These are phyloP conservation scores for Colletotrichum siamense DNA, from an alignment of 2,329 filamentous ascomycete genomes.

Conservation along the genomic window DNA sequence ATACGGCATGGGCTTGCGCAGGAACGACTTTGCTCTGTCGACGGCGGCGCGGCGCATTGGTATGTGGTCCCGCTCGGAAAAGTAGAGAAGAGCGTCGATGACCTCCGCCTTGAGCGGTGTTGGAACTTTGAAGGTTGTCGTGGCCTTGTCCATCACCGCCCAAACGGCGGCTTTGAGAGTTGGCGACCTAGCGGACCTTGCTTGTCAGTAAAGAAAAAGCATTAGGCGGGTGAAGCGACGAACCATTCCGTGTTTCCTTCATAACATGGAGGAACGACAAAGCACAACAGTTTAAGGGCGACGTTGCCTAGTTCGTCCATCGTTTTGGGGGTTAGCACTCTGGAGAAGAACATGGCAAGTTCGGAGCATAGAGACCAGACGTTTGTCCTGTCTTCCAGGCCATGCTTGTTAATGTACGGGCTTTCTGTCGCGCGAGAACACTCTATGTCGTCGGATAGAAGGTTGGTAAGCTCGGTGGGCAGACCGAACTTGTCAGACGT, in stretches of 20 bases:
- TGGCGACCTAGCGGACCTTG: slow-evolving; percentile 22
- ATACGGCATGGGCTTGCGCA: slow-evolving; percentile 34
- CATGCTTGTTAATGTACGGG: slow-evolving; percentile 18
- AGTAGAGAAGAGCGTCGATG: slow-evolving; percentile 34
- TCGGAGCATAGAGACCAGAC: slow-evolving; percentile 26
- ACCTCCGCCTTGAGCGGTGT: slow-evolving; percentile 21
- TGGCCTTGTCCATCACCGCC: slow-evolving; percentile 27
- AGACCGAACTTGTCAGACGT: slow-evolving; percentile 29
- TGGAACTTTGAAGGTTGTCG: slow-evolving; percentile 16
- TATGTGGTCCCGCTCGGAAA: slow-evolving; percentile 34
- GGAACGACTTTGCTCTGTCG: slow-evolving; percentile 26
- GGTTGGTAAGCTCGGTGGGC: slow-evolving; percentile 17
- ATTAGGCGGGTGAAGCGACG: background rate
- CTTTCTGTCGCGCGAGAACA: slow-evolving; percentile 3
- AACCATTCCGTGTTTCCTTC: slow-evolving; percentile 37
- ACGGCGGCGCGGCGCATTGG: slow-evolving; percentile 28
- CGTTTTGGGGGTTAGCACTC: slow-evolving; percentile 8
- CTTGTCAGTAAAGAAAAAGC: background rate
- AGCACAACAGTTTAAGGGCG: slow-evolving; percentile 30
- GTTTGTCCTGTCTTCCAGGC: slow-evolving; percentile 23
- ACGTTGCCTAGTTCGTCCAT: slow-evolving; percentile 24
- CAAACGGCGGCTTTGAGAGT: slow-evolving; percentile 30
- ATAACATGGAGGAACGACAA: slow-evolving; percentile 34
- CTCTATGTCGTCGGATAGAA: slow-evolving; percentile 23
- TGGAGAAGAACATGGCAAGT: background rate